Evolutionary conservation across 2,329 filamentous ascomycete genomes (phyloP).

Genomic region (Hypoxylon sp.): DNA sequence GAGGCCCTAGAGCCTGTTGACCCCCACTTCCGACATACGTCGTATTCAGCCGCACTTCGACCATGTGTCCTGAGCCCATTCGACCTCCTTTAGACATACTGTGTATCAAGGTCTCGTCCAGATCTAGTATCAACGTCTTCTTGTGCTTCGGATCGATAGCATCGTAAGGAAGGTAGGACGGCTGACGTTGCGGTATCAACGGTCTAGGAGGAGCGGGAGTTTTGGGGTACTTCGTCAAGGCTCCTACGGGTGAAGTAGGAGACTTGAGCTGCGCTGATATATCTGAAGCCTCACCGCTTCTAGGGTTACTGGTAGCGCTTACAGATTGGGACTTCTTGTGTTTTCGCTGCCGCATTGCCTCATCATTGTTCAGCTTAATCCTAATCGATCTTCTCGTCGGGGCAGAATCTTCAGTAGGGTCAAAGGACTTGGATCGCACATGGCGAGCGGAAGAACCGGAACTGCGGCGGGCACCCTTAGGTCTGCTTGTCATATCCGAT

Average conservation of each 20-base stretch:
- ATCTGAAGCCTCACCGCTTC: constrained; percentile 60
- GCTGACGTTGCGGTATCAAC: constrained; percentile 88
- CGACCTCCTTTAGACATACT: constrained; percentile 96
- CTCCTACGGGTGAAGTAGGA: constrained; percentile 84
- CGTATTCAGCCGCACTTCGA: constrained; percentile 91
- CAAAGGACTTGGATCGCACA: constrained; percentile 74
- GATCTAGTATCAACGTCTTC: constrained; percentile 94
- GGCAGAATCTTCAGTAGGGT: constrained; percentile 73
- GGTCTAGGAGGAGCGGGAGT: constrained; percentile 91
- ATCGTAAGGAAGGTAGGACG: constrained; percentile 82
- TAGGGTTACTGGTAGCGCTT: constrained; percentile 61
- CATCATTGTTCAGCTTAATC: constrained; percentile 88
- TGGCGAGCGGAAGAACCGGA: constrained; percentile 62
- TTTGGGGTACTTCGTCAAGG: constrained; percentile 90
- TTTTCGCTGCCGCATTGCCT: constrained; percentile 80
- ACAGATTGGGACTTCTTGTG: constrained; percentile 72
- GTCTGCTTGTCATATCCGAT: constrained; percentile 64
- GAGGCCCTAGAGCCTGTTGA: constrained; percentile 79
- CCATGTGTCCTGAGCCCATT: constrained; percentile 98
- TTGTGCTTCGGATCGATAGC: constrained; percentile 73
- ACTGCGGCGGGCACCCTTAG: constrained; percentile 52
- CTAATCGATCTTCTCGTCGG: constrained; percentile 86
- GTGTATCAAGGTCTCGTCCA: constrained; percentile 98
- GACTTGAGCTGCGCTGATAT: constrained; percentile 91
- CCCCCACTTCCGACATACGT: constrained; percentile 77